Evolutionary conservation across 441 rosid genomes (phyloP), one percentile per base, ranked within the genome.

Genomic region (Populus hybrid): DNA sequence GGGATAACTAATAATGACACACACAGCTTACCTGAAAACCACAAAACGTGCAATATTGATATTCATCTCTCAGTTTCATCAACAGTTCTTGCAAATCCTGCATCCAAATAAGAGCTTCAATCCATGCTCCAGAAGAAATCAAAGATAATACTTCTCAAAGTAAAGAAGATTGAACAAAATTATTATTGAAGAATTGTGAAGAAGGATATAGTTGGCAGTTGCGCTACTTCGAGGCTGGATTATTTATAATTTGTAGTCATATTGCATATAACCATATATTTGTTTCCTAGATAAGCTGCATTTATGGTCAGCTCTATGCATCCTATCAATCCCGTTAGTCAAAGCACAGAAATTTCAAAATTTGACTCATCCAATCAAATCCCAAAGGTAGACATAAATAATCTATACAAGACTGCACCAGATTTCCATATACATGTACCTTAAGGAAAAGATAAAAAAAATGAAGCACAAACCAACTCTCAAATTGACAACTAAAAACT

Each of bases 31-130:
- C 98, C 97, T 87, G 91, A 79, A 89, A 89, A 67, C 98, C 98
- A 82, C 97, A 93, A 82, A 94, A 96, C 34, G 87, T 88, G 83
- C 97, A 96, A 76, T 96, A 94, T 57, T 80, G 87, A 83, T 89
- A 81, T 80, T 94, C 95, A 67, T 87, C 95, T 83, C 98, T 88
- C 82, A 93, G 85, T 84, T 89, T 92, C 88, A 85, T 87, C 87
- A 94, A 85, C 71, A 93, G 78, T 71, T 85, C 91, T 81, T 81
- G 87, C 89, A 94, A 88, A 84, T 93, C 95, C 98, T 94, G 92
- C 86, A 90, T 79, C 76, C 80, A 86, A 61, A 24, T 74, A 54
- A 66, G 68, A 70, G 34, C 64, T 73, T 21, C 23, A n/a, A 1
- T 26, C 20, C 63, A 30, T 10, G 8, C 16, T n/a, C 65, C 68